Conservation (phyloP, 805 yeast genomes). For the Candida andamanensis region DNA sequence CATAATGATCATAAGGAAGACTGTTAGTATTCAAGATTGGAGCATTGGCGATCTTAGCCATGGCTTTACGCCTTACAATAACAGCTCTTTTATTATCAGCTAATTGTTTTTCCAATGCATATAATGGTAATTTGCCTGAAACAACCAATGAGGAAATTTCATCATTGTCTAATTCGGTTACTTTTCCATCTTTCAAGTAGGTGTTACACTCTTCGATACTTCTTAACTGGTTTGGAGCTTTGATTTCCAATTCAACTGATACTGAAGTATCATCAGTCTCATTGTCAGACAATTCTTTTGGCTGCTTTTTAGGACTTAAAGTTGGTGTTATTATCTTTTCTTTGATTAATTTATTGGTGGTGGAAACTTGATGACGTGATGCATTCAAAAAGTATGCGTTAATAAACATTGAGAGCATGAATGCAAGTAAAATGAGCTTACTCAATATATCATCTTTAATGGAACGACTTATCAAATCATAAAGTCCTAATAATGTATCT, state of each 20-base stretch:
- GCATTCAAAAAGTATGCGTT: constrained; percentile 85
- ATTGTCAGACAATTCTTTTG: constrained; percentile 2
- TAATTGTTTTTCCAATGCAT: constrained; percentile 90
- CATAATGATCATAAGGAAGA: constrained; percentile 79
- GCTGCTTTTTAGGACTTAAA: not conserved
- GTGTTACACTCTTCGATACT: constrained; percentile 62
- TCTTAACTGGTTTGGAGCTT: constrained; percentile 23
- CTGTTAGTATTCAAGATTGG: constrained; percentile 67
- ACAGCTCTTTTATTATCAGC: constrained; percentile 91
- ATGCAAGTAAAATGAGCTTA: constrained; percentile 66
- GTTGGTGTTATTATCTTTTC: constrained; percentile 32
- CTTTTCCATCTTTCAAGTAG: constrained; percentile 64
- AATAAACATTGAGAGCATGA: constrained; percentile 70
- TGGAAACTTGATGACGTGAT: constrained; percentile 59
- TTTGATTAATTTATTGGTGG: constrained; percentile 36
- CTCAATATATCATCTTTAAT: constrained; percentile 78
- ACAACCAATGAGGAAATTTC: constrained; percentile 71
- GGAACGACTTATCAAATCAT: constrained; percentile 57
- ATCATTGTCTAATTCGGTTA: constrained; percentile 59
- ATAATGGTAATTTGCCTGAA: constrained; percentile 78
- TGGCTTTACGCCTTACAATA: constrained; percentile 85
- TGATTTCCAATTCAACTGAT: constrained; percentile 17
- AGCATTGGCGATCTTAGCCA: constrained; percentile 75
- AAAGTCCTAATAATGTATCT: constrained; percentile 48
- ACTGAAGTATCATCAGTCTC: constrained; percentile 16